Conservation (phyloP, 1,139 yeast species). For the Meyerozyma sp. region DNA sequence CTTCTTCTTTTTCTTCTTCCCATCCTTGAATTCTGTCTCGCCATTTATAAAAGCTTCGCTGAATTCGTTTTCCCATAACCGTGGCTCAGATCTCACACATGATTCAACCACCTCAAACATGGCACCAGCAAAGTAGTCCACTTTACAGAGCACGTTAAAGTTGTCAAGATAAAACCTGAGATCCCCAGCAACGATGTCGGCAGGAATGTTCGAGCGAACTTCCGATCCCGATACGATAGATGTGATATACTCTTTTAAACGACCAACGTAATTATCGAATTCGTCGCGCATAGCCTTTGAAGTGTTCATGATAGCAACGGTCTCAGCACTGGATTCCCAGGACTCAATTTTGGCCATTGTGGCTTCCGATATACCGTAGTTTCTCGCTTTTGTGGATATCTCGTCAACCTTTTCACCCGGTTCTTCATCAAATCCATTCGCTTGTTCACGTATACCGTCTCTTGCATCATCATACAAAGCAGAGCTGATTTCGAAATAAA, state of each 20-base stretch:
- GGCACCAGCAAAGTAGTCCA: slow-evolving; percentile 25
- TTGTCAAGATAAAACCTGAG: slow-evolving; percentile 21
- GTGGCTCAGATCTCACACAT: slow-evolving; percentile 5
- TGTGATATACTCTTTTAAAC: not conserved
- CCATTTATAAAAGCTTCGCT: slow-evolving; percentile 23
- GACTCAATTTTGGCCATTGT: not conserved
- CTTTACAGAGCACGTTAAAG: slow-evolving; percentile 26
- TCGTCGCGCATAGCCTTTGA: not conserved
- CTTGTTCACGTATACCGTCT: not conserved
- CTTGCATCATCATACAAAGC: not conserved
- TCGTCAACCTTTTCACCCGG: not conserved
- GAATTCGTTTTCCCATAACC: slow-evolving; percentile 15
- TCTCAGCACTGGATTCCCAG: not conserved
- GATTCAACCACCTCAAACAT: slow-evolving; percentile 24
- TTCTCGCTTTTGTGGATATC: not conserved
- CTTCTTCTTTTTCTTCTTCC: slow-evolving; percentile 21
- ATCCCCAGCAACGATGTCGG: slow-evolving; percentile 7
- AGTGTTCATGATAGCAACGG: not conserved
- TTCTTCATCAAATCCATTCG: not conserved
- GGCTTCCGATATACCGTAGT: not conserved
- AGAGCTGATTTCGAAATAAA: not conserved
- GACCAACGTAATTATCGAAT: not conserved
- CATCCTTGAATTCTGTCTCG: slow-evolving; percentile 13
- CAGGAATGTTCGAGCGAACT: not conserved
- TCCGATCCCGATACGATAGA: not conserved